Conservation (phyloP, 805 yeast species). For the Groenewaldozyma salmanticensis region DNA sequence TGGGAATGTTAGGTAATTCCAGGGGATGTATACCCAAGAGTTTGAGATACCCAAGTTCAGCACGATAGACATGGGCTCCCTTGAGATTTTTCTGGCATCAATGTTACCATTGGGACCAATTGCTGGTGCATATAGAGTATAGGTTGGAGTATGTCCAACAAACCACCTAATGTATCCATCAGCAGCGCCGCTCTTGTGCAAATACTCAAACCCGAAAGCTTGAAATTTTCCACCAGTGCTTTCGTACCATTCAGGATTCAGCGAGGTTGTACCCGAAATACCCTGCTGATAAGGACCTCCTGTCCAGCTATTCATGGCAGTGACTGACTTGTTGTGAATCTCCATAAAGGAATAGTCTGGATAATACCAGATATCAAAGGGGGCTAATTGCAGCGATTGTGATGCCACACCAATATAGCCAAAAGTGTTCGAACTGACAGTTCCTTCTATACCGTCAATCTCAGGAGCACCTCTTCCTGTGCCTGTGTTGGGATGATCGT, state of each 20-base stretch:
- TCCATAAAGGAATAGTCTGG: conserved; percentile 80
- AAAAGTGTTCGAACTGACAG: conserved; percentile 29
- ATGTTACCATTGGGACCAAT: conserved; percentile 87
- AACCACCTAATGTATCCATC: conserved; percentile 78
- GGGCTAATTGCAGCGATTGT: conserved; percentile 89
- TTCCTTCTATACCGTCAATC: conserved; percentile 86
- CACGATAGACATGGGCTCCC: conserved; percentile 88
- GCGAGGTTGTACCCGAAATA: conserved; percentile 67
- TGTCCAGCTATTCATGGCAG: conserved; percentile 75
- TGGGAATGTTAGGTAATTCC: conserved; percentile 74
- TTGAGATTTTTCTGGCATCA: conserved; percentile 69
- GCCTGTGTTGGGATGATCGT: conserved; percentile 82
- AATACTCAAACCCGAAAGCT: conserved; percentile 65
- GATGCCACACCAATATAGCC: conserved; percentile 66
- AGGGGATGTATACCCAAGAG: conserved; percentile 90
- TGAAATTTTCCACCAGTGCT: conserved; percentile 58
- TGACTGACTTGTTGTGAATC: conserved; percentile 55
- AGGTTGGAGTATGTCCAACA: conserved; percentile 72
- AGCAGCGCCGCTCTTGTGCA: conserved; percentile 45
- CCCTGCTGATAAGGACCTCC: conserved; percentile 97
- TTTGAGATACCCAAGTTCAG: conserved; percentile 85
- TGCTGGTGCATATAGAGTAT: conserved; percentile 62
- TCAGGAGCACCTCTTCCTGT: conserved; percentile 93
- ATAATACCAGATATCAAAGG: conserved; percentile 87
- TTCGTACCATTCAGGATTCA: conserved; percentile 79